Percentiles rank a stretch among this genome's conserved stretches.
These are phyloP conservation scores for Nemania sp. DNA, from an alignment of 2,329 filamentous ascomycete genomes.

Conservation along the genomic window DNA sequence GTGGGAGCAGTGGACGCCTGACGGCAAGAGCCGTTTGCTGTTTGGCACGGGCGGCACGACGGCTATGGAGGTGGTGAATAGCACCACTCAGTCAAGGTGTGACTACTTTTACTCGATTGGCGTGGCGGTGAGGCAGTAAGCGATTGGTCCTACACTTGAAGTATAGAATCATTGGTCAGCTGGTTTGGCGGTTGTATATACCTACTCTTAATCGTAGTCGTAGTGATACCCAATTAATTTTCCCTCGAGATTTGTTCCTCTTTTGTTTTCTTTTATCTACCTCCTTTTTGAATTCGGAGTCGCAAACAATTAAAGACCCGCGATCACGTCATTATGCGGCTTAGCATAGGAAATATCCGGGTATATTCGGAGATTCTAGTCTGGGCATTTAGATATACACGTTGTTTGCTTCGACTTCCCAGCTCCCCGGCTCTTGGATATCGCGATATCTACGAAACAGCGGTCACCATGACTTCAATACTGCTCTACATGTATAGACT, in stretches of 20 bases:
- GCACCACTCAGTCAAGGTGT: slow-evolving; percentile 58
- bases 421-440: neutral
- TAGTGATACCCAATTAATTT: slow-evolving; percentile 10
- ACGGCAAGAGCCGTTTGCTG: slow-evolving; percentile 54
- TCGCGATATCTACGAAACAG: neutral
- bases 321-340: neutral
- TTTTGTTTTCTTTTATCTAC: neutral
- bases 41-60: slow-evolving; percentile 58
- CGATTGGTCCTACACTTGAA: neutral
- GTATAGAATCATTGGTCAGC: neutral
- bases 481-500: too few relatives aligned
- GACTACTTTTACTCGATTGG: slow-evolving; percentile 63
- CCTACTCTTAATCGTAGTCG: neutral
- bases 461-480: neutral
- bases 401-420: neutral
- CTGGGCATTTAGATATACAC: neutral
- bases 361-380: neutral
- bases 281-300: neutral
- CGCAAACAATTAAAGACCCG: neutral
- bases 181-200: slow-evolving; percentile 5
- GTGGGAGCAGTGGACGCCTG: slow-evolving; percentile 46
- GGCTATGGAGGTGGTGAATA: slow-evolving; percentile 59
- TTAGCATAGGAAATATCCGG: neutral
- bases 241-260: neutral
- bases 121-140: slow-evolving; percentile 58